Conservation (phyloP, 1,139 yeast species). For the Saccharomyces hybrid region DNA sequence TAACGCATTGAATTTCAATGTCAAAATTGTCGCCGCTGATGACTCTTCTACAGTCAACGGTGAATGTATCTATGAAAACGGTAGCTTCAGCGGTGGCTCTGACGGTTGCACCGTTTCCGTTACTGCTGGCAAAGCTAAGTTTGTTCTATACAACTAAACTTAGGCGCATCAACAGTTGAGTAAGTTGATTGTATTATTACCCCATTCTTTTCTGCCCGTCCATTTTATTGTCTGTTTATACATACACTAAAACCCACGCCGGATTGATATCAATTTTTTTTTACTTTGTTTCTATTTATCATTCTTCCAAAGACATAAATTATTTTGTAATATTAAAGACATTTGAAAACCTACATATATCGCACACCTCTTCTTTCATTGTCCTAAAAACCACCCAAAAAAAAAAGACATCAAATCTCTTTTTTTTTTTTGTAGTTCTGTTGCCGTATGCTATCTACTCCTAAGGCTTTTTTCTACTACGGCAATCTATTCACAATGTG, state of each 20-base stretch:
- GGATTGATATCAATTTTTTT: neutral
- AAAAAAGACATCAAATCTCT: neutral
- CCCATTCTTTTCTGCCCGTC: neutral
- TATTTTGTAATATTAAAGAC: neutral
- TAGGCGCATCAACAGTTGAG: neutral
- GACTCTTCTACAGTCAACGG: constrained; percentile 60
- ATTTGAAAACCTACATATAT: neutral
- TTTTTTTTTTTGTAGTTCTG: neutral
- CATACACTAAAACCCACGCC: neutral
- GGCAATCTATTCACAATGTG: neutral
- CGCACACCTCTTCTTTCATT: neutral
- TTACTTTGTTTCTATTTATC: neutral
- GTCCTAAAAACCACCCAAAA: no score
- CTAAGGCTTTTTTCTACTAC: no score
- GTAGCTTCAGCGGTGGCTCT: constrained; percentile 54
- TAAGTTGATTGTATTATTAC: neutral
- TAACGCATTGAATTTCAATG: constrained; percentile 69
- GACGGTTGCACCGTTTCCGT: constrained; percentile 94
- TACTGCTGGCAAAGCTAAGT: constrained; percentile 66
- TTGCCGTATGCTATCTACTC: neutral
- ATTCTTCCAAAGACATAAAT: neutral
- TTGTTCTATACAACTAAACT: constrained; percentile 44
- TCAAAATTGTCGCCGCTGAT: constrained; percentile 71
- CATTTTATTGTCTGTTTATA: neutral
- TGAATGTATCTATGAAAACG: constrained; percentile 71